phyloP scores from a whole-genome alignment of 2,329 filamentous ascomycete species.

The Scedosporium minutisporum region DNA sequence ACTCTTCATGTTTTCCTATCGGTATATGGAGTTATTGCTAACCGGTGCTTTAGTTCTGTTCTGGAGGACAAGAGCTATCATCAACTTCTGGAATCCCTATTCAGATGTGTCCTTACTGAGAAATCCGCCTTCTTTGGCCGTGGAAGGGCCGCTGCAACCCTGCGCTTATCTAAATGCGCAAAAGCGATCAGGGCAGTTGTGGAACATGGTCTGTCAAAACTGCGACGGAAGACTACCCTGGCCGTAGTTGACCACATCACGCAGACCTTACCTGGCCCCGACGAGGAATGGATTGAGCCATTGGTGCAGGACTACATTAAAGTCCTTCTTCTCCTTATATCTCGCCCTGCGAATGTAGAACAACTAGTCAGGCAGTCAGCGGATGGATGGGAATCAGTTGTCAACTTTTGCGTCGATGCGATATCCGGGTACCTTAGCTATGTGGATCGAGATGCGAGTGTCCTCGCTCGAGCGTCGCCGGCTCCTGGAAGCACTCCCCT shows the following conservation, averaged over 20 bases:
- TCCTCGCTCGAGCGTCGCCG: slow-evolving; percentile 34
- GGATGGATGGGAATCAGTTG: slow-evolving; percentile 57
- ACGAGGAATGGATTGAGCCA: slow-evolving; percentile 56
- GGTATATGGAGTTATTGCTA: not conserved
- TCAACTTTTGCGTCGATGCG: slow-evolving; percentile 61
- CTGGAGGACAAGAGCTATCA: slow-evolving; percentile 73
- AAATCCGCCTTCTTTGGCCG: slow-evolving; percentile 53
- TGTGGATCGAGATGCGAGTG: slow-evolving; percentile 23
- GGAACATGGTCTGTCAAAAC: slow-evolving; percentile 54
- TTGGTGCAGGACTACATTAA: slow-evolving; percentile 72
- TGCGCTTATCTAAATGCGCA: slow-evolving; percentile 59
- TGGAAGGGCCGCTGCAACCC: slow-evolving; percentile 39
- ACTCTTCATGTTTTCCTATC: too few species aligned
- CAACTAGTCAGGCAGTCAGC: slow-evolving; percentile 50
- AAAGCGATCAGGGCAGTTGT: slow-evolving; percentile 63
- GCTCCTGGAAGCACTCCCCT: slow-evolving; percentile 23
- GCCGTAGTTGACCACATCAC: slow-evolving; percentile 74
- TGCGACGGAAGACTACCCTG: slow-evolving; percentile 70
- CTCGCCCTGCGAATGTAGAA: slow-evolving; percentile 69
- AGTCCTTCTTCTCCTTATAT: slow-evolving; percentile 59
- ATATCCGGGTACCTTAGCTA: slow-evolving; percentile 43
- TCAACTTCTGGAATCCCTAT: slow-evolving; percentile 70
- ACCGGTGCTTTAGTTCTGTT: not conserved
- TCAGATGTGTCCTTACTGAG: slow-evolving; percentile 58
- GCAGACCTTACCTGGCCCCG: slow-evolving; percentile 55